A percentile compares a stretch with the other conserved stretches of the same genome.
Conservation (phyloP, 169 alveolate species). For the Plasmodium gaboni region DNA sequence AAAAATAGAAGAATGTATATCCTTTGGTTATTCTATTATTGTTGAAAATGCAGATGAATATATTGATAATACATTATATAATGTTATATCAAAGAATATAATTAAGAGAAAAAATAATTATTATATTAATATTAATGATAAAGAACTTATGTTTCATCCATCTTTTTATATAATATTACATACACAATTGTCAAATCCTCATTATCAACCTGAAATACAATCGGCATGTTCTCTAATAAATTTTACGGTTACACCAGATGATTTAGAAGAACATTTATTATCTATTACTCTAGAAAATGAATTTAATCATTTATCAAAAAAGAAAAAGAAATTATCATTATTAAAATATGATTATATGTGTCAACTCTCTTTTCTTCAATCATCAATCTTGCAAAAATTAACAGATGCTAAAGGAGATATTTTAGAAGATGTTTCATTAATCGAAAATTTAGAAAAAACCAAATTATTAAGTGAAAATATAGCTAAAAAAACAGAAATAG, state of each 20-base stretch:
- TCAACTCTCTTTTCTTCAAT: slow-evolving; percentile 94
- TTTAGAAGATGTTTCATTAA: slow-evolving; percentile 94
- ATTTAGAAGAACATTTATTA: slow-evolving; percentile 96
- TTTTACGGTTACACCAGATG: slow-evolving; percentile 95
- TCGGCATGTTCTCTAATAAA: slow-evolving; percentile 95
- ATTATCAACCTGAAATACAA: slow-evolving; percentile 96
- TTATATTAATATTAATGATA: slow-evolving; percentile 93
- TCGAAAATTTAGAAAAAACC: slow-evolving; percentile 94
- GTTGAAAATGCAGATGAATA: slow-evolving; percentile 95
- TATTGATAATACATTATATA: slow-evolving; percentile 95
- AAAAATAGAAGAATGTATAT: slow-evolving; percentile 89
- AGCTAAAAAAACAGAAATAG: slow-evolving; percentile 94
- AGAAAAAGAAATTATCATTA: slow-evolving; percentile 93
- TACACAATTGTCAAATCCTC: slow-evolving; percentile 96
- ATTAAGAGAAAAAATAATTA: slow-evolving; percentile 92
- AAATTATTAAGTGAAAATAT: slow-evolving; percentile 95
- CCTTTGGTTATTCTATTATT: slow-evolving; percentile 92
- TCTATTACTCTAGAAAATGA: slow-evolving; percentile 95
- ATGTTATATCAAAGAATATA: slow-evolving; percentile 94
- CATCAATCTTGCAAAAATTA: slow-evolving; percentile 91
- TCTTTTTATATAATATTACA: slow-evolving; percentile 93
- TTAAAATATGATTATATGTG: slow-evolving; percentile 96
- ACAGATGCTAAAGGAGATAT: slow-evolving; percentile 94
- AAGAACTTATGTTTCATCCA: slow-evolving; percentile 90
- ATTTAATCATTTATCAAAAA: slow-evolving; percentile 93